Evolutionary conservation across 805 yeast species (phyloP), one percentile per base, ranked within the genome.

Genomic region (Saccharomycopsis sp.): DNA sequence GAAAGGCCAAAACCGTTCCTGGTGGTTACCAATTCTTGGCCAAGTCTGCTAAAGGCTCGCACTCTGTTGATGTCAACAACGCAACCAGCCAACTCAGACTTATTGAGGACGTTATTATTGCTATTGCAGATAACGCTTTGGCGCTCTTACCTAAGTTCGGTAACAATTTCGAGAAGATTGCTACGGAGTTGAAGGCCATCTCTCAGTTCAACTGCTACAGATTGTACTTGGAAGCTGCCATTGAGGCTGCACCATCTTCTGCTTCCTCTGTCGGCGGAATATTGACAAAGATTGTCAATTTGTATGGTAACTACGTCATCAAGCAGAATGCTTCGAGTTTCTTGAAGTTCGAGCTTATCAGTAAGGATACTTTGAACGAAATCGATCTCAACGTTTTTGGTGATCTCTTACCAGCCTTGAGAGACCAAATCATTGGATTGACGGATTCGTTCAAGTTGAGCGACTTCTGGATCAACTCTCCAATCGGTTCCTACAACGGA

Each of bases 371-470:
- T 19, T 73, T 82, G 49, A 77, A 77, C 53, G 64, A 67, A 3
- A 65, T 78, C 51, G 77, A 75, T 54, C 70, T 78, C 53, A 69
- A 67, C 8, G 72, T 76, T 57, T 75, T 81, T 57, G 77, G 78
- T 50, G 69, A 68, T 54, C 68, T 84, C 62, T 73, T 86, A 63
- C 70, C 75, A 24, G 73, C 73, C 24, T 69, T 86, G 47, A 78
- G 97, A 70, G 80, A 82, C 34, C 83, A 86, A 66, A 87, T 86
- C 57, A 82, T 89, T 69, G 86, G 87, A 0, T 76, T 88, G 66
- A 87, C 96, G 3, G 97, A 91, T 72, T 80, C 96, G 1, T 91
- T 91, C 77, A 83, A 86, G 72, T 78, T 87, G 63, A 83, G 89
- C 47, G 97, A 91, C 73, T 86, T 79, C 69, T 81, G 87, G 74